phyloP scores from a whole-genome alignment of 768 basidiomycete genomes.

The Dioszegia crocea region DNA sequence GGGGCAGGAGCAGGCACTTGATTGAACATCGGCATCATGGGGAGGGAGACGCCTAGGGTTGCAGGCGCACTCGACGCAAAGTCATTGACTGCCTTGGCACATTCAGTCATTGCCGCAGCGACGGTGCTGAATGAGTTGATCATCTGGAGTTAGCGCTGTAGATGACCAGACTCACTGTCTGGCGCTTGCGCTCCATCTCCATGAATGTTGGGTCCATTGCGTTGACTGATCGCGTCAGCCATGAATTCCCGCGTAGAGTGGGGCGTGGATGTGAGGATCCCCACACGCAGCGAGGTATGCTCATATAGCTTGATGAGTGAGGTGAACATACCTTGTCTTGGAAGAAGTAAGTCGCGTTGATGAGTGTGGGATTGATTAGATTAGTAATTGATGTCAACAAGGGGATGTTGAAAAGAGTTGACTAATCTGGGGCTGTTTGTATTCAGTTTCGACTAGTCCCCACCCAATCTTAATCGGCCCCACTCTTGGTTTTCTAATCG shows the following conservation, averaged over 20 bases:
- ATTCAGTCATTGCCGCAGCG: slow-evolving; percentile 40
- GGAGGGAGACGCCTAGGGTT: slow-evolving; percentile 11
- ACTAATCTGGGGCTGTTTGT: no score
- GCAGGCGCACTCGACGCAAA: slow-evolving; percentile 34
- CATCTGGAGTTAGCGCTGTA: slow-evolving; percentile 33
- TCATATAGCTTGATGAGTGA: no score
- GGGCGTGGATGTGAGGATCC: no score
- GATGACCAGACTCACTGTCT: slow-evolving; percentile 30
- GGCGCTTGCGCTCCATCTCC: slow-evolving; percentile 46
- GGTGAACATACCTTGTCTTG: not conserved
- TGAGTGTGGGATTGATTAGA: no score
- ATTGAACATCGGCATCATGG: slow-evolving; percentile 4
- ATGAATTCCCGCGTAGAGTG: not conserved
- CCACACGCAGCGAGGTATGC: no score
- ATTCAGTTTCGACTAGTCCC: no score
- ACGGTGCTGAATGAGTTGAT: slow-evolving; percentile 42
- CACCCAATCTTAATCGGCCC: no score
- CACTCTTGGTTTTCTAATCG: not conserved
- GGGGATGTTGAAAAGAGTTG: no score
- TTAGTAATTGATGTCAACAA: not conserved
- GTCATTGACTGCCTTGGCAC: slow-evolving; percentile 39
- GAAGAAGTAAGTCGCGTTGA: not conserved
- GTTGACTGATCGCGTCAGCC: not conserved
- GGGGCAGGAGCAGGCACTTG: slow-evolving; percentile 1
- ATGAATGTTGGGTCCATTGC: slow-evolving; percentile 12